phyloP scores from a whole-genome alignment of 2,329 filamentous ascomycete species.

The Colletotrichum somersetense region DNA sequence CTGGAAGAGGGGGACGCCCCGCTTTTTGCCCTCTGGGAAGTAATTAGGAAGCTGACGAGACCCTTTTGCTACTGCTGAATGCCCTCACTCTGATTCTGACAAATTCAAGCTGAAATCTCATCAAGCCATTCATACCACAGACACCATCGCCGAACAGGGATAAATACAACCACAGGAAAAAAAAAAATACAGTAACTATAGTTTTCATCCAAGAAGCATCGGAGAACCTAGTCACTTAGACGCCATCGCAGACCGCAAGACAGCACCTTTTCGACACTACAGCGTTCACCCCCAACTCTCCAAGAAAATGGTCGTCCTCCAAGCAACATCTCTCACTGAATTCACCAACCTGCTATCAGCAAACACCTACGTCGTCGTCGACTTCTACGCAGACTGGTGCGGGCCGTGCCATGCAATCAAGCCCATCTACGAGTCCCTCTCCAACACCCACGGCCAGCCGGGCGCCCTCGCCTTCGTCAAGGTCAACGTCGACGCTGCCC shows the following conservation, averaged over 20 bases:
- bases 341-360: slow-evolving; percentile 62
- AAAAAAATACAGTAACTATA: too few species aligned
- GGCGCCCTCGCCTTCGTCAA: slow-evolving; percentile 67
- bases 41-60: slow-evolving; percentile 20
- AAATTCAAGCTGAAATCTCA: slow-evolving; percentile 2
- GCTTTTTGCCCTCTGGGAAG: slow-evolving; percentile 14
- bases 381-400: slow-evolving; percentile 73
- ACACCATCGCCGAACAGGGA: too few species aligned
- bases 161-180: too few species aligned
- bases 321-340: slow-evolving; percentile 58
- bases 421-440: slow-evolving; percentile 65
- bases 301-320: slow-evolving; percentile 49
- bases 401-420: slow-evolving; percentile 71
- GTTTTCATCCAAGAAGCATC: neutral
- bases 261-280: neutral
- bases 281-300: neutral
- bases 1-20: slow-evolving; percentile 7
- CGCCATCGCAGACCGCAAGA: neutral
- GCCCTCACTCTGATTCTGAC: slow-evolving; percentile 17
- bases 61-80: neutral
- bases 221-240: neutral
- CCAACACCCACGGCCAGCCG: slow-evolving; percentile 52
- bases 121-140: neutral
- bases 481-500: slow-evolving; percentile 69
- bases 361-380: slow-evolving; percentile 65